phyloP scores from a whole-genome alignment of 768 basidiomycete genomes.

The Aureoboletus auriporus region DNA sequence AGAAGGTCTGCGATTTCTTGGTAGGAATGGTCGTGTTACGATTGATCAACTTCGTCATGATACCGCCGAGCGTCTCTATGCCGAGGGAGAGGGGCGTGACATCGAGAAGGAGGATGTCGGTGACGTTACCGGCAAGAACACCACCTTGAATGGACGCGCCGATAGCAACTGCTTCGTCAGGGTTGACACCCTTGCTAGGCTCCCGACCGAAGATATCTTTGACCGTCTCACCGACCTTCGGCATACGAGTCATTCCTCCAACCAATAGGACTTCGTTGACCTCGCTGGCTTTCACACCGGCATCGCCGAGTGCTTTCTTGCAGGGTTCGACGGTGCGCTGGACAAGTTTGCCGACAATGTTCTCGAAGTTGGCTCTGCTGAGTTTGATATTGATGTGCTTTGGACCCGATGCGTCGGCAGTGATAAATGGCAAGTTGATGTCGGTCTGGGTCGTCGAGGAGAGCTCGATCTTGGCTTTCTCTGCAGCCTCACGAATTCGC shows the following conservation, averaged over 20 bases:
- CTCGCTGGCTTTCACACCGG: conserved; percentile 88
- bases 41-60: conserved; percentile 98
- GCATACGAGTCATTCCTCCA: conserved; percentile 99
- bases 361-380: conserved; percentile 86
- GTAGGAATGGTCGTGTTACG: conserved; percentile 99
- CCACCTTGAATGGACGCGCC: conserved; percentile 98
- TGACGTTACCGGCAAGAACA: conserved; percentile 94
- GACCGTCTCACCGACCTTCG: conserved; percentile 90
- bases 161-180: conserved; percentile 98
- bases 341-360: conserved; percentile 76
- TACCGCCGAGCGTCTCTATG: conserved; percentile 97
- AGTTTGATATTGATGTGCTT: conserved; percentile 96
- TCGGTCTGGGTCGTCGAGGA: conserved; percentile 95
- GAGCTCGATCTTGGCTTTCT: conserved; percentile 99
- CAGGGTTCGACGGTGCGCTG: conserved; percentile 92
- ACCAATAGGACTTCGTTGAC: conserved; percentile 97
- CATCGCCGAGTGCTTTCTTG: conserved; percentile 94
- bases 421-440: conserved; percentile 97
- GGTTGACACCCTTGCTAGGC: conserved; percentile 98
- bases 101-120: conserved; percentile 90
- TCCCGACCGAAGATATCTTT: conserved; percentile 87
- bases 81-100: conserved; percentile 95
- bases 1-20: conserved; percentile 99
- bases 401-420: conserved; percentile 89
- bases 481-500: conserved; percentile 97